Evolutionary conservation across 441 rosid genomes (phyloP).

Genomic region (Jatropha multifida): DNA sequence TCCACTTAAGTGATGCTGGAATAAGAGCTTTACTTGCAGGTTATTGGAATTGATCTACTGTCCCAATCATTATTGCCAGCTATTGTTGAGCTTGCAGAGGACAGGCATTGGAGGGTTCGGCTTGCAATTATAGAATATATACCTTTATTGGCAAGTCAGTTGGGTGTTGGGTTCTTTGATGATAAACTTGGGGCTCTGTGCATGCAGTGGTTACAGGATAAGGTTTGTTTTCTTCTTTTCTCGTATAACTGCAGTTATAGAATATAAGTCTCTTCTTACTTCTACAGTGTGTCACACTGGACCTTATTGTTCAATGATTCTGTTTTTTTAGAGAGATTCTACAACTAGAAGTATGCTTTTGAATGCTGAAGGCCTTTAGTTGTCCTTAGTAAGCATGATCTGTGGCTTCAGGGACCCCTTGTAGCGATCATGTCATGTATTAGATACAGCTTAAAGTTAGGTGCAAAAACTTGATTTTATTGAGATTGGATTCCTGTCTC

Average conservation of each 20-base stretch:
- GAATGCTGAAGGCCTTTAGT: neutral
- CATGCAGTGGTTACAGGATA: conserved; percentile 99
- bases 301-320: neutral
- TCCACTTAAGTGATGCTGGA: conserved; percentile 17
- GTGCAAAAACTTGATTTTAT: neutral
- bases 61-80: conserved; percentile 96
- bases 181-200: conserved; percentile 97
- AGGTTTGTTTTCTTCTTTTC: conserved; percentile 44
- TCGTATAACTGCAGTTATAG: conserved; percentile 1
- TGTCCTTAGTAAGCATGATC: neutral
- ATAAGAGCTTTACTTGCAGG: conserved; percentile 44
- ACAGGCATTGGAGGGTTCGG: conserved; percentile 97
- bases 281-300: neutral
- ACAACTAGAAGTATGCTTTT: neutral
- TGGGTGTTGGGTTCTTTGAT: conserved; percentile 96
- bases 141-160: conserved; percentile 85
- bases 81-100: conserved; percentile 99
- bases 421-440: neutral
- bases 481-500: neutral
- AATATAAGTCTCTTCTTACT: neutral
- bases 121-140: conserved; percentile 97
- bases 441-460: conserved; percentile 4
- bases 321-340: neutral
- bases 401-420: neutral
- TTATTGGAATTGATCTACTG: conserved; percentile 91